phyloP scores from a whole-genome alignment of 2,329 filamentous ascomycete genomes.

The Penicillium paneum region DNA sequence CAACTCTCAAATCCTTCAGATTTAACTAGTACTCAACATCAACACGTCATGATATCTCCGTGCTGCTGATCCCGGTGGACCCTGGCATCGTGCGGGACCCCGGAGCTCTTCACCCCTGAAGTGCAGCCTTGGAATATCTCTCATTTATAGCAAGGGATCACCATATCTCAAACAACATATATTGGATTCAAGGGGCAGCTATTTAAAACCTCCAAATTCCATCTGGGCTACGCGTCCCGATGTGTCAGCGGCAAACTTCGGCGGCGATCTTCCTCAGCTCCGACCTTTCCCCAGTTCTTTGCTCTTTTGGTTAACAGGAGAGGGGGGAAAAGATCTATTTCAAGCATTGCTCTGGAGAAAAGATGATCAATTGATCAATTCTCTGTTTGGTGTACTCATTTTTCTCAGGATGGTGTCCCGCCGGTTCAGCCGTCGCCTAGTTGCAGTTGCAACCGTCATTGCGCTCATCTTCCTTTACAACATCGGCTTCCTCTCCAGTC shows the following conservation, averaged over 20 bases:
- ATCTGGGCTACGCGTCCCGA: slow-evolving; percentile 12
- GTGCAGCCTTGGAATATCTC: not conserved
- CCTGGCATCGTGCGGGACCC: not conserved
- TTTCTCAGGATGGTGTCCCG: slow-evolving; percentile 42
- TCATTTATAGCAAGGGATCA: not conserved
- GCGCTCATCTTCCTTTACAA: slow-evolving; percentile 53
- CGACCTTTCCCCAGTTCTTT: slow-evolving; percentile 3
- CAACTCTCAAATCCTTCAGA: not conserved
- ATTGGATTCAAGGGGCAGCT: not conserved
- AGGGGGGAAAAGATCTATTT: not conserved
- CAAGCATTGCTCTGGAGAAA: not conserved
- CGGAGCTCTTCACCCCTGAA: not conserved
- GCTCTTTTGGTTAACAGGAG: not conserved
- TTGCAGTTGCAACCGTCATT: slow-evolving; percentile 55
- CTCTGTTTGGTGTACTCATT: slow-evolving; percentile 9
- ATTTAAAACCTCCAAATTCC: slow-evolving; percentile 5
- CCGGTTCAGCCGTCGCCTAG: slow-evolving; percentile 34
- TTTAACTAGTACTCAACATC: not conserved
- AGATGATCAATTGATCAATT: slow-evolving; percentile 10
- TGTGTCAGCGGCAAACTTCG: slow-evolving; percentile 18
- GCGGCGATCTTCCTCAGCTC: slow-evolving; percentile 14
- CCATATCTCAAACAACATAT: not conserved
- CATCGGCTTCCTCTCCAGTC: slow-evolving; percentile 58
- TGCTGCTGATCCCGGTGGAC: slow-evolving; percentile 1
- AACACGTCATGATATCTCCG: not conserved